Evolutionary conservation across 2,329 filamentous ascomycete species (phyloP).

Genomic region (Hortaea werneckii): DNA sequence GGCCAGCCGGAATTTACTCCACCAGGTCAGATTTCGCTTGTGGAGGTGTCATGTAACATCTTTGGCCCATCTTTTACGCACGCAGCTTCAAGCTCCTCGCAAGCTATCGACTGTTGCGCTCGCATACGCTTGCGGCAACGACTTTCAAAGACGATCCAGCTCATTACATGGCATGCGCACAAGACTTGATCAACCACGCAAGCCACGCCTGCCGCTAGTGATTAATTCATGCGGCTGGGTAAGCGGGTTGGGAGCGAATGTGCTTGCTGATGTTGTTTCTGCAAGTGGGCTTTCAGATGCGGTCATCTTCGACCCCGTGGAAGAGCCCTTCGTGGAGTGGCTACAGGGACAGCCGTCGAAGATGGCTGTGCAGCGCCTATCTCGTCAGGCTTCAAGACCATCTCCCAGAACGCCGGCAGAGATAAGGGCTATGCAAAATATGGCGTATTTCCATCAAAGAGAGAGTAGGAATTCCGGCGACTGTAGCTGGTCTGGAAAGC

Average conservation of each 20-base stretch:
- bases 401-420: constrained; percentile 53
- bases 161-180: constrained; percentile 54
- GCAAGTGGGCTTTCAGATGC: constrained; percentile 49
- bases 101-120: constrained; percentile 40
- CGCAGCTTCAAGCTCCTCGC: constrained; percentile 24
- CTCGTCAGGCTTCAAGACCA: constrained; percentile 49
- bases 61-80: constrained; percentile 60
- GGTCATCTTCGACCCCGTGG: constrained; percentile 58
- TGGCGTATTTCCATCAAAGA: constrained; percentile 62
- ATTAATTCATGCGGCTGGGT: constrained; percentile 70
- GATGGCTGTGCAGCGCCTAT: constrained; percentile 40
- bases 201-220: constrained; percentile 46
- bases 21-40: constrained; percentile 59
- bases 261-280: constrained; percentile 49
- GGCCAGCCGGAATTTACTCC: constrained; percentile 66
- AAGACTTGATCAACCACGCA: constrained; percentile 52
- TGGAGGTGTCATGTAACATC: constrained; percentile 50
- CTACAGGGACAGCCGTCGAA: constrained; percentile 2
- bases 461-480: background rate
- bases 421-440: constrained; percentile 62
- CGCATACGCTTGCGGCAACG: constrained; percentile 56
- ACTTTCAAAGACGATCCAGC: constrained; percentile 57
- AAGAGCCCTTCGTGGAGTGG: constrained; percentile 36
- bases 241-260: constrained; percentile 57
- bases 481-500: constrained; percentile 40